phyloP scores from a whole-genome alignment of 2,329 filamentous ascomycete genomes.

The Sporothrix curviconia region DNA sequence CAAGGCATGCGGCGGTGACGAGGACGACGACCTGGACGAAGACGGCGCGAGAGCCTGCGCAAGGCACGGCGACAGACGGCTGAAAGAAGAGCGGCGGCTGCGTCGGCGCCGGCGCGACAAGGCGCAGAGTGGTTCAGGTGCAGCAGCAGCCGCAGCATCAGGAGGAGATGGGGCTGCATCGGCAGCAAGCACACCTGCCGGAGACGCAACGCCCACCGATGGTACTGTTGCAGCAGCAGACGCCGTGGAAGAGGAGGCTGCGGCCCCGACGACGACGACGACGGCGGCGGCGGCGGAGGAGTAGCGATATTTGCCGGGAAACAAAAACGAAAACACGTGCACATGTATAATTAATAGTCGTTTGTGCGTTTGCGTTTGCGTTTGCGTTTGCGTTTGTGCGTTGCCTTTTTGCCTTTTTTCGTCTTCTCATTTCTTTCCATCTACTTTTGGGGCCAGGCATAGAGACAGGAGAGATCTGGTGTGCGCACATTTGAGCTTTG shows the following conservation, averaged over 20 bases:
- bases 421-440: background rate
- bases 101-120: conserved; percentile 62
- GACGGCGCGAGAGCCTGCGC: conserved; percentile 56
- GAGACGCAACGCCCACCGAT: background rate
- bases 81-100: conserved; percentile 67
- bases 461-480: background rate
- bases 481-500: background rate
- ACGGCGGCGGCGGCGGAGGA: too few relatives aligned
- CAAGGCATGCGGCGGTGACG: conserved; percentile 70
- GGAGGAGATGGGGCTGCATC: conserved; percentile 29
- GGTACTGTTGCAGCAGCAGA: background rate
- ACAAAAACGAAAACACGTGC: background rate
- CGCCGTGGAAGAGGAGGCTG: background rate
- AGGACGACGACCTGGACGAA: conserved; percentile 51
- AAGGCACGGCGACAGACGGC: conserved; percentile 61
- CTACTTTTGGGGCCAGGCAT: background rate
- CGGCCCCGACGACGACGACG: background rate
- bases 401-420: background rate
- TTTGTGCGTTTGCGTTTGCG: background rate
- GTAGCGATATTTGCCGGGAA: background rate
- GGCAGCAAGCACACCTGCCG: background rate
- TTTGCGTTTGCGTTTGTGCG: background rate
- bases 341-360: conserved; percentile 7
- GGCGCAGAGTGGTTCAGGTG: conserved; percentile 35
- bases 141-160: too few relatives aligned